These are phyloP conservation scores for Sedum album DNA, from an alignment of 164 flowering plant species.

Conservation along the genomic window DNA sequence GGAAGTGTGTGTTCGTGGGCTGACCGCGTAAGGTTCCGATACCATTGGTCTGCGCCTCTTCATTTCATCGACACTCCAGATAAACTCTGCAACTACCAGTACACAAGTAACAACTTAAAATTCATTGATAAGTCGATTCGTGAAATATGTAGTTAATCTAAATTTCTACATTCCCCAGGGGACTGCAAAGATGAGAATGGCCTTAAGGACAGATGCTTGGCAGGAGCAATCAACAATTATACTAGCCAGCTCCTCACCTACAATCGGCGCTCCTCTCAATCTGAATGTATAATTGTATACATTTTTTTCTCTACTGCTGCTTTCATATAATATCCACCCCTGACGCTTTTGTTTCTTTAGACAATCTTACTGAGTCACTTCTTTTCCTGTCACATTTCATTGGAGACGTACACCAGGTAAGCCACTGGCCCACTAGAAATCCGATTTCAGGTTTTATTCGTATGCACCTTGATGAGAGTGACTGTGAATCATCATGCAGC, in stretches of 20 bases:
- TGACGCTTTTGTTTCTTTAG: constrained; percentile 23
- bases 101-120: too few relatives aligned
- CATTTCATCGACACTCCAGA: constrained; percentile 83
- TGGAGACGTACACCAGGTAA: constrained; percentile 93
- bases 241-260: constrained; percentile 71
- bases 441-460: not conserved
- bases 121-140: too few relatives aligned
- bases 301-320: too few relatives aligned
- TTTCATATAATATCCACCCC: too few relatives aligned
- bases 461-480: not conserved
- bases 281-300: constrained; percentile 26
- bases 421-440: too few relatives aligned
- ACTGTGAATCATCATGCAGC: constrained; percentile 38
- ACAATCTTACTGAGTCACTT: constrained; percentile 81
- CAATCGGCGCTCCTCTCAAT: constrained; percentile 21
- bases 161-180: too few relatives aligned
- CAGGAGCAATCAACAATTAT: constrained; percentile 81
- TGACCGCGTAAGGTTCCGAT: constrained; percentile 57
- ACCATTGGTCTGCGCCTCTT: constrained; percentile 75
- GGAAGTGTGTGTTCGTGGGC: constrained; percentile 76
- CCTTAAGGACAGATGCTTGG: constrained; percentile 52
- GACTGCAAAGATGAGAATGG: constrained; percentile 84
- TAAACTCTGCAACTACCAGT: constrained; percentile 51
- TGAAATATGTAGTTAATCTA: too few relatives aligned
- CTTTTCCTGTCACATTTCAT: constrained; percentile 81